Evolutionary conservation across 352 stramenopile genomes (phyloP), one percentile per base, ranked within the genome.

Genomic region (Phytopythium chamaehyphon): DNA sequence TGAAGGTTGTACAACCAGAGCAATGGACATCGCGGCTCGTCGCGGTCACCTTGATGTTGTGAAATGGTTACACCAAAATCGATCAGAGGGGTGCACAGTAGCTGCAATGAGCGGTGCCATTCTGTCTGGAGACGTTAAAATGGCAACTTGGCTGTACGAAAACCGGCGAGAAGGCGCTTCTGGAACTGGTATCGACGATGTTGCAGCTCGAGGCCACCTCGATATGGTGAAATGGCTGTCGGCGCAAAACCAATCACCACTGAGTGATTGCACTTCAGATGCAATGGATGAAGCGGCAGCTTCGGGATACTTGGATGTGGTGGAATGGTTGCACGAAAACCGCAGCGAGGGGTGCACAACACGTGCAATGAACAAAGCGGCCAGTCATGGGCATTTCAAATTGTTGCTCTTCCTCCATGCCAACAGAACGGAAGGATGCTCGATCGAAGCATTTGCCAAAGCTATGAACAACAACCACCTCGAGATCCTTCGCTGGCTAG

Each of bases 311-410:
- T 50, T 76, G 14, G 37, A 64, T 1, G 50, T 71, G n/a, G 57
- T 76, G 8, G n/a, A 47, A 9, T 73, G 61, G 40, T 44, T 76
- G 37, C 67, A 72, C 39, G 16, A 37, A 2, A 22, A 71, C 18
- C 57, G 67, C 12, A 48, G 12, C 12, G 67, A 76, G 62, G 67
- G 63, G 3, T 72, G 67, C 39, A 71, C 60, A 2, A 64, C 52
- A 2, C 47, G 64, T 37, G 67, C 65, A 1, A 73, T 83, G 43
- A 62, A 79, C 46, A 57, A 61, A 4, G 69, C 69, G 15, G 72
- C 72, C 9, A 43, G 69, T 14, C 40, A 66, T 37, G 72, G 69
- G 2, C 28, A 60, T 6, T 38, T 78, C n/a, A 14, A 53, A 0
- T 45, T 80, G 46, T 55, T 83, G 19, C 48, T 42, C 16, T 71